phyloP scores from a whole-genome alignment of 2,329 filamentous ascomycete species.

The Aureobasidium leucospermi region DNA sequence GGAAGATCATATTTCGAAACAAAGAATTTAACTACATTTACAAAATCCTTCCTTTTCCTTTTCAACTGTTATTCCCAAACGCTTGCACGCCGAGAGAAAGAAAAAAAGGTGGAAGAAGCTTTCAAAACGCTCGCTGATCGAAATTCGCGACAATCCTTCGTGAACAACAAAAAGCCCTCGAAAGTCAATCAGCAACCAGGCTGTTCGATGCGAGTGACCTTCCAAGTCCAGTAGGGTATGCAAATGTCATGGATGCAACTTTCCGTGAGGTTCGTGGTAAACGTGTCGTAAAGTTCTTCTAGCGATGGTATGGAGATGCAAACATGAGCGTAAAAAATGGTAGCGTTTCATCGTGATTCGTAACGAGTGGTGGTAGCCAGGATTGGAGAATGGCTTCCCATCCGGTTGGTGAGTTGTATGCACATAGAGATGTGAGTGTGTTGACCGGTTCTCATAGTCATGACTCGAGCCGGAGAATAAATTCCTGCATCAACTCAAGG shows the following conservation, averaged over 20 bases:
- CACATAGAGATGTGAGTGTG: background rate
- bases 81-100: background rate
- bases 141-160: background rate
- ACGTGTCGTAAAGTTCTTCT: background rate
- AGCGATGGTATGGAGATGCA: background rate
- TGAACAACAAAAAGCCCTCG: background rate
- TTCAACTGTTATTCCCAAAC: background rate
- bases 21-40: background rate
- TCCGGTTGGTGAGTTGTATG: background rate
- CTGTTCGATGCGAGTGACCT: too few relatives aligned
- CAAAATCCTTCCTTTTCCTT: too few relatives aligned
- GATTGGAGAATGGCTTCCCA: background rate
- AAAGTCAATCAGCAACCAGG: too few relatives aligned
- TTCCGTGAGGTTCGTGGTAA: background rate
- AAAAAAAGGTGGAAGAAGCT: background rate
- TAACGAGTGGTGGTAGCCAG: background rate
- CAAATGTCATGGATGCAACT: background rate
- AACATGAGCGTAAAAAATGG: background rate
- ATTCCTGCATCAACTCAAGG: background rate
- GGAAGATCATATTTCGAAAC: background rate
- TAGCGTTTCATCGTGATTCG: background rate
- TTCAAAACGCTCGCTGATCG: slow-evolving; percentile 2
- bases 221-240: background rate
- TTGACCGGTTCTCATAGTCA: background rate
- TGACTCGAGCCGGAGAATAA: background rate